These are phyloP conservation scores for Kodamaea leandrae DNA, from an alignment of 805 yeast species.

Conservation along the genomic window DNA sequence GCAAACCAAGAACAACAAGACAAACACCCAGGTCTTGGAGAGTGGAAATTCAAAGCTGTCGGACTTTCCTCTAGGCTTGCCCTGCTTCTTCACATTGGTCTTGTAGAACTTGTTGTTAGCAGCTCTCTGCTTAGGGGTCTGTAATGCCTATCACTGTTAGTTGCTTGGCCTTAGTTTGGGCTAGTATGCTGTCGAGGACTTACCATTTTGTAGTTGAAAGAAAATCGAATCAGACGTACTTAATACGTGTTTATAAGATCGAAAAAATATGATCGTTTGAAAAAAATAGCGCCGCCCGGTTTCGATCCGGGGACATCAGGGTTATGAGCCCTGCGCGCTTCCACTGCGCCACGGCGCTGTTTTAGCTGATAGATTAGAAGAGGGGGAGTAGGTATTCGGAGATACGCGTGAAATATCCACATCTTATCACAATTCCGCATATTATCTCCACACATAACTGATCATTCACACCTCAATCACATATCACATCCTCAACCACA, in stretches of 20 bases:
- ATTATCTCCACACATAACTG: too few relatives aligned
- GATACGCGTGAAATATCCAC: too few relatives aligned
- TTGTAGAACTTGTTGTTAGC: constrained; percentile 86
- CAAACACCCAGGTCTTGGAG: constrained; percentile 61
- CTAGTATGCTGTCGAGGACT: background rate
- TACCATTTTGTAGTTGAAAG: background rate
- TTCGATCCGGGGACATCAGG: constrained; percentile 98
- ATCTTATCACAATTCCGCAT: too few relatives aligned
- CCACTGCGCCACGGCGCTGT: constrained; percentile 97
- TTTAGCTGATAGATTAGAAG: background rate
- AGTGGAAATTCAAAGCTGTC: constrained; percentile 48
- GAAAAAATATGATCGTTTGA: too few relatives aligned
- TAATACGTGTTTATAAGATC: constrained; percentile 3
- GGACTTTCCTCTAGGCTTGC: constrained; percentile 54
- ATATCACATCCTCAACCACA: background rate
- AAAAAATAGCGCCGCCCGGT: constrained; percentile 80
- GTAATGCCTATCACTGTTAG: constrained; percentile 53
- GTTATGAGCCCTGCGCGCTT: constrained; percentile 99
- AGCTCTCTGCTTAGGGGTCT: constrained; percentile 82
- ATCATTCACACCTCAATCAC: too few relatives aligned
- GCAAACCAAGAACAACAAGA: constrained; percentile 62
- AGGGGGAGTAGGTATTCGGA: background rate
- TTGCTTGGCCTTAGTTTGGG: background rate
- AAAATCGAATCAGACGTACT: constrained; percentile 1
- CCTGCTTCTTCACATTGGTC: constrained; percentile 68